A percentile compares a stretch with the other conserved stretches of the same genome.
These are phyloP conservation scores for Myriangium duriaei DNA, from an alignment of 2,329 filamentous ascomycete genomes.

Conservation along the genomic window DNA sequence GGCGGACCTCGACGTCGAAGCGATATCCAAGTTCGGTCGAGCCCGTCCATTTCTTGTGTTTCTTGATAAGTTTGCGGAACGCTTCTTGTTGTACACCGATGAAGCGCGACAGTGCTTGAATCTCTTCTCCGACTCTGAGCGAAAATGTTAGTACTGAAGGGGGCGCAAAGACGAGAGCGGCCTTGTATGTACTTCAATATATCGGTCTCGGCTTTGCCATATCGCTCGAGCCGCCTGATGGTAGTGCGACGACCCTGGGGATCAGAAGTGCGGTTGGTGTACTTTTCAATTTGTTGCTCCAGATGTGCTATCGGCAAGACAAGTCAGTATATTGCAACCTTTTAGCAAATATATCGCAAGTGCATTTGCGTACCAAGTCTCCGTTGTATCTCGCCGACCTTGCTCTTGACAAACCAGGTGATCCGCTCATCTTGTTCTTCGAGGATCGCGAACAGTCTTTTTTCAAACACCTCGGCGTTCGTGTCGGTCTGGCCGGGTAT, in stretches of 20 bases:
- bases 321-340: constrained; percentile 8
- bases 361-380: constrained; percentile 45
- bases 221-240: constrained; percentile 35
- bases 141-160: constrained; percentile 8
- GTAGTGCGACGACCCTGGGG: constrained; percentile 24
- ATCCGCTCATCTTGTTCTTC: constrained; percentile 63
- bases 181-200: constrained; percentile 33
- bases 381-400: constrained; percentile 63
- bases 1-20: constrained; percentile 55
- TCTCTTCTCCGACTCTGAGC: constrained; percentile 54
- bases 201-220: constrained; percentile 39
- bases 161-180: no score
- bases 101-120: constrained; percentile 58
- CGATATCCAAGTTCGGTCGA: constrained; percentile 51
- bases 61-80: constrained; percentile 74
- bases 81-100: constrained; percentile 60
- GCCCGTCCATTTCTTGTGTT: constrained; percentile 79
- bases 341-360: no score
- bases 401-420: constrained; percentile 66
- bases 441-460: constrained; percentile 59
- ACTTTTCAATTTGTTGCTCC: constrained; percentile 5
- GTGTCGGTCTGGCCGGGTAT: constrained; percentile 55
- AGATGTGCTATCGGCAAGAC: constrained; percentile 9
- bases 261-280: neutral
- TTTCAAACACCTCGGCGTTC: constrained; percentile 53